Percentiles rank a stretch among this genome's conserved stretches.
phyloP scores from a whole-genome alignment of 352 stramenopile species.

The Phytophthora foliorum region DNA sequence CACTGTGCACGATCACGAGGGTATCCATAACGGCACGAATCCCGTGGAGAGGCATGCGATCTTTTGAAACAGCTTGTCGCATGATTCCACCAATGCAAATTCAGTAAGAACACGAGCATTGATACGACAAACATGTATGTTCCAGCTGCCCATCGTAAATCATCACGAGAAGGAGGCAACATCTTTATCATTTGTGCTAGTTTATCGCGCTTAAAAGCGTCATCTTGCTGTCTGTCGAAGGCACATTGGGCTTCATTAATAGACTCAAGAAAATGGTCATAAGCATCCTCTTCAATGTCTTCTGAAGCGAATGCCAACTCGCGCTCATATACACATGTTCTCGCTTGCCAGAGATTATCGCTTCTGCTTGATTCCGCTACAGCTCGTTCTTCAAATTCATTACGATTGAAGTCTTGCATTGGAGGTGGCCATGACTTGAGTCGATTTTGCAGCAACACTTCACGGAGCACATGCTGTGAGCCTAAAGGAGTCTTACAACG shows the following conservation, averaged over 20 bases:
- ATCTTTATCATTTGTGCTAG: not conserved
- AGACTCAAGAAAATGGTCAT: not conserved
- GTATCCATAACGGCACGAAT: not conserved
- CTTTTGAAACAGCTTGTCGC: conserved; percentile 2
- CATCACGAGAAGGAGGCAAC: conserved; percentile 3
- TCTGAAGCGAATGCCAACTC: not conserved
- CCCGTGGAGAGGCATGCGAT: not conserved
- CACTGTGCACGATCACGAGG: not conserved
- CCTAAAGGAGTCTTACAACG: too few relatives aligned
- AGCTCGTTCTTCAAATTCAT: too few relatives aligned
- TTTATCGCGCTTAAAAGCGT: not conserved
- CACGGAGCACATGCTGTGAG: too few relatives aligned
- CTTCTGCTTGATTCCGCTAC: not conserved
- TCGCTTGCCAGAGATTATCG: not conserved
- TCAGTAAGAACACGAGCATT: conserved; percentile 1
- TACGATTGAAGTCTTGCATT: too few relatives aligned
- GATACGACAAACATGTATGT: not conserved
- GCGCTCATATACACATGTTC: not conserved
- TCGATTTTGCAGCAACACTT: too few relatives aligned
- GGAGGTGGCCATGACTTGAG: too few relatives aligned
- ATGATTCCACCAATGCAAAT: conserved; percentile 6
- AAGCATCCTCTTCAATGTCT: not conserved
- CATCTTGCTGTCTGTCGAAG: not conserved
- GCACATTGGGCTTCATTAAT: not conserved
- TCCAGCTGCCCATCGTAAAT: not conserved